Base-by-base conservation (phyloP, 352 stramenopile species). In the Globisporangium carolinianum region DNA sequence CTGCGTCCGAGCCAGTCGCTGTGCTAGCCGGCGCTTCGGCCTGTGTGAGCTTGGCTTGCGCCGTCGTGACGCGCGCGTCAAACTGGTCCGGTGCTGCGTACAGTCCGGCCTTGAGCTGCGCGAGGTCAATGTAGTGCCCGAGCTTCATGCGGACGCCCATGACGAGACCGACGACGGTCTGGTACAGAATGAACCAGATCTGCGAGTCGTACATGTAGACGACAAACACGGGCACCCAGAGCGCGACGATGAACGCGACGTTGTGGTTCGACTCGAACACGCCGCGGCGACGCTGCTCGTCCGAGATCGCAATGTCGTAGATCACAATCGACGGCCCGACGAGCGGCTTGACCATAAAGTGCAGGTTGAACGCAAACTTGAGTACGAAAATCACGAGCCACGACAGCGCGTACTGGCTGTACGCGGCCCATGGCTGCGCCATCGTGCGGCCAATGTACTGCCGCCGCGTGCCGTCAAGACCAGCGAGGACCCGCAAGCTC, bases 161-260 rank as follows among this genome's bases (percentile, higher is more conserved):
- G 17, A 84, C 65, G n/a, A 89, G 43, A 12, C 85, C 85, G 11
- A 93, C 59, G 39, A 95, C 66, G 6, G 81, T 82, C 58, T 95
- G 85, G 58, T 79, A 90, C 38, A 94, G 45, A 42, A 87, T 89
- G 54, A 94, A 87, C 79, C 83, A 94, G 68, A 94, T 94, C 71
- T 94, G 84, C 12, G 78, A 61, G 60, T 94, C 84, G 74, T 94
- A 94, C 61, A 94, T 83, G 62, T 91, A 94, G 41, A 94, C 84
- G 36, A 92, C 67, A 48, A 94, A 75, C 42, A 89, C 76, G 0
- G 84, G 84, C 18, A 78, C 71, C 84, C 84, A 94, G 6, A 94
- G 57, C 32, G 80, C 82, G 5, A 68, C 17, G 47, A 94, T 90
- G 65, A 94, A 92, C 57, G 83, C 59, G 32, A 94, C 50, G 68